These are phyloP conservation scores for Volvariella volvacea DNA, from an alignment of 1,284 basidiomycete species.

Conservation along the genomic window DNA sequence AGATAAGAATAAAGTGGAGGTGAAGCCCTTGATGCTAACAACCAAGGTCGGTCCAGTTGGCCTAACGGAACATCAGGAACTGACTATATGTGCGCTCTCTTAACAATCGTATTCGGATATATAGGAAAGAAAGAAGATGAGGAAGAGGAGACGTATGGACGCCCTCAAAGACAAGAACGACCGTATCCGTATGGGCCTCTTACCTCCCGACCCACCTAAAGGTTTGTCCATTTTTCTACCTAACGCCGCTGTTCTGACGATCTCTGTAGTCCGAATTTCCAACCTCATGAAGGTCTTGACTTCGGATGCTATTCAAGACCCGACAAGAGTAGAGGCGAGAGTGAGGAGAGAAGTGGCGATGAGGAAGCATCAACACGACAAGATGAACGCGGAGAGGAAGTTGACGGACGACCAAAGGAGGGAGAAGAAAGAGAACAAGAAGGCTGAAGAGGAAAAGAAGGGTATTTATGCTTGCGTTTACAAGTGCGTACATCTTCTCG, in stretches of 20 bases:
- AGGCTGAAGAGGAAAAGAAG: slow-evolving; percentile 79
- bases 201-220: slow-evolving; percentile 94
- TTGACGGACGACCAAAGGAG: slow-evolving; percentile 85
- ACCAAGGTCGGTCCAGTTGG: slow-evolving; percentile 50
- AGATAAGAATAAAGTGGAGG: slow-evolving; percentile 70
- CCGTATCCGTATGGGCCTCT: slow-evolving; percentile 91
- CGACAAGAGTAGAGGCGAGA: slow-evolving; percentile 94
- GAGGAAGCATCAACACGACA: slow-evolving; percentile 85
- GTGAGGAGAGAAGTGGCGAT: slow-evolving; percentile 91
- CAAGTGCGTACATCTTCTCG: slow-evolving; percentile 53
- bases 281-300: slow-evolving; percentile 99
- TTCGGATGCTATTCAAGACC: slow-evolving; percentile 93
- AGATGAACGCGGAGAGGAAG: slow-evolving; percentile 88
- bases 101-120: slow-evolving; percentile 10
- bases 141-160: slow-evolving; percentile 81
- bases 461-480: slow-evolving; percentile 86
- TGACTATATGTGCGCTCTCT: no score
- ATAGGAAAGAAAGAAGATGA: slow-evolving; percentile 95
- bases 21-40: slow-evolving; percentile 86
- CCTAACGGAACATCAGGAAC: slow-evolving; percentile 8
- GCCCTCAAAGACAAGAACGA: slow-evolving; percentile 95
- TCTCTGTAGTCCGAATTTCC: slow-evolving; percentile 72
- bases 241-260: slow-evolving; percentile 6
- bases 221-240: slow-evolving; percentile 35
- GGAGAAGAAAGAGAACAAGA: slow-evolving; percentile 83